phyloP scores from a whole-genome alignment of 2,329 filamentous ascomycete species.

The Botryotinia convoluta region DNA sequence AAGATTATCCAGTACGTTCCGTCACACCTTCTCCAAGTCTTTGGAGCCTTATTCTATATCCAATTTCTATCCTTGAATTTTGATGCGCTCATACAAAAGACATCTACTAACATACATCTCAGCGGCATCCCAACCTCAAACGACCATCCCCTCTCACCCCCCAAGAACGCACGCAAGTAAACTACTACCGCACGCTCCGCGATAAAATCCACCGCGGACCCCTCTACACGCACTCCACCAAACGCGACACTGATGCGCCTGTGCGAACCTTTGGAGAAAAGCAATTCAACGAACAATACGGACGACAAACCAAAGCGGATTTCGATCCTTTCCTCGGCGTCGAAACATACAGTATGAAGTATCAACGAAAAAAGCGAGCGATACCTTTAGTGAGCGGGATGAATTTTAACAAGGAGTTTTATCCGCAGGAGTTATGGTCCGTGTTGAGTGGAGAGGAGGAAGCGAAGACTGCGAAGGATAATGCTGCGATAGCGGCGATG shows the following conservation, averaged over 20 bases:
- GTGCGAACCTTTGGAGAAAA: constrained; percentile 44
- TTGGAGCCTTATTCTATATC: neutral
- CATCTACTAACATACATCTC: neutral
- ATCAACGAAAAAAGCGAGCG: constrained; percentile 53
- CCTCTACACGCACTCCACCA: constrained; percentile 46
- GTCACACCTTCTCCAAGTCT: constrained; percentile 16
- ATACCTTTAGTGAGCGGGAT: constrained; percentile 53
- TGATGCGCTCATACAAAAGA: neutral
- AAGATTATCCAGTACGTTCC: constrained; percentile 46
- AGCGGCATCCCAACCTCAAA: constrained; percentile 39
- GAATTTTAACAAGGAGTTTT: constrained; percentile 55
- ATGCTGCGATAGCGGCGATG: constrained; percentile 33
- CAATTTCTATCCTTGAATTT: neutral
- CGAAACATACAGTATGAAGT: constrained; percentile 57
- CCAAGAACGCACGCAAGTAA: constrained; percentile 48
- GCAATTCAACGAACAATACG: constrained; percentile 39
- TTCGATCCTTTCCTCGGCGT: constrained; percentile 63
- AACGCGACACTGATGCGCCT: constrained; percentile 38
- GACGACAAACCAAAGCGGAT: constrained; percentile 39
- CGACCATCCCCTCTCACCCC: constrained; percentile 42
- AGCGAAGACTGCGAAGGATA: constrained; percentile 35
- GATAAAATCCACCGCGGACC: constrained; percentile 57
- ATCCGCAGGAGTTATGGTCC: constrained; percentile 56
- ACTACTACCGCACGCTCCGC: constrained; percentile 51
- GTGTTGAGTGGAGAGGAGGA: constrained; percentile 46